Base-by-base conservation (phyloP, 1,139 yeast species). In the Pichia sp. region DNA sequence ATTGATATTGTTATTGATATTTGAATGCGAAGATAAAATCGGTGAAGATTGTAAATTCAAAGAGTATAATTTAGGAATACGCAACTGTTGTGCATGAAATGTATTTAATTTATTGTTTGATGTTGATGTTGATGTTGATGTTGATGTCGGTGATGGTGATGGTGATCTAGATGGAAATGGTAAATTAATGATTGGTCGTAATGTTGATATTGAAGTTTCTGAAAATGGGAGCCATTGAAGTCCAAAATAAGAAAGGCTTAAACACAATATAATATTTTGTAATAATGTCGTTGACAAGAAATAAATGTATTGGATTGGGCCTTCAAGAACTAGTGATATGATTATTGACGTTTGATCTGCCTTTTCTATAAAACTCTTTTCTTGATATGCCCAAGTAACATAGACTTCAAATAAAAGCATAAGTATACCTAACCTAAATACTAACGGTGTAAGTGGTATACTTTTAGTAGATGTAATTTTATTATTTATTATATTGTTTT, bases 301-400 rank as follows among this genome's bases (percentile, higher is more conserved):
- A 51, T 74, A 76, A 4, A 70, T 49, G 58, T 94, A 92, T 59
- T 89, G 97, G 6, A 64, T 52, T 3, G 72, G 67, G 41, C 73
- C 63, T 22, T 53, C 61, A 42, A 63, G 57, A 22, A 68, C 64
- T 6, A 66, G 47, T 22, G 51, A 45, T 4, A 54, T 51, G 22
- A 55, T 53, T 42, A 56, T 35, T 3, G 65, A 59, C 11, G 62
- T 55, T 24, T 47, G 51, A 12, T 45, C 43, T 3, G 46, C 45
- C 33, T 53, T 51, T 35, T 55, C 58, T 25, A 59, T 51, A 30
- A 58, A 55, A 41, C 70, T 76, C 52, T 77, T 78, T 61, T 92
- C 98, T 51, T 85, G 90, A 43, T 83, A 78, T 0, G 96, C 96
- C 97, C 98, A 92, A 1, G 80, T 80, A 43, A 92, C 66, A 59